These are phyloP conservation scores for Diaporthe citri DNA, from an alignment of 2,329 filamentous ascomycete species.

Conservation along the genomic window DNA sequence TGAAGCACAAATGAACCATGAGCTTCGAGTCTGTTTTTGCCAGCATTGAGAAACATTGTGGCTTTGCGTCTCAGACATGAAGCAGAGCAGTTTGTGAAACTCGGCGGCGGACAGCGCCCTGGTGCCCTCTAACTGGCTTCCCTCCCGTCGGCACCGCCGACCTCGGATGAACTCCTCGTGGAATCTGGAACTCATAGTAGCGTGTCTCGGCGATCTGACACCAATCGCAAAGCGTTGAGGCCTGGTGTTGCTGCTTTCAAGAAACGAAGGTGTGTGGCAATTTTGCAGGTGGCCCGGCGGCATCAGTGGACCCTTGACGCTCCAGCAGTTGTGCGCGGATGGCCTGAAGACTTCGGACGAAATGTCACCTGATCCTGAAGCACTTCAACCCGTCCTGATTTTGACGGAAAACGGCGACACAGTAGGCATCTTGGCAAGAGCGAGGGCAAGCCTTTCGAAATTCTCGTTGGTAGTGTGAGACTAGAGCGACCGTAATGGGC, in stretches of 20 bases:
- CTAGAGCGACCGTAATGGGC: background rate
- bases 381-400: background rate
- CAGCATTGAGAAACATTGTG: constrained; percentile 16
- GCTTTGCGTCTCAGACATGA: constrained; percentile 30
- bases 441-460: background rate
- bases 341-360: background rate
- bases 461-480: too few relatives aligned
- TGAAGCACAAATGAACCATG: background rate
- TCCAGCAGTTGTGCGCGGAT: background rate
- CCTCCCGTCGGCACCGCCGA: background rate
- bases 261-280: background rate
- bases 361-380: background rate
- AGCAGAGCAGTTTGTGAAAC: constrained; percentile 17
- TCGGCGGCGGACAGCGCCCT: background rate
- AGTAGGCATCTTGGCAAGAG: background rate
- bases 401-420: background rate
- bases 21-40: background rate
- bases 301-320: background rate
- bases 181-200: background rate
- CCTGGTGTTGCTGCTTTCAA: background rate
- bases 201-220: background rate
- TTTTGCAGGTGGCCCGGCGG: background rate
- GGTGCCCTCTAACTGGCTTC: background rate
- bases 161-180: background rate
- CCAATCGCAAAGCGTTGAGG: background rate